These are phyloP conservation scores for Globisporangium lucens DNA, from an alignment of 352 stramenopile genomes.

Conservation along the genomic window DNA sequence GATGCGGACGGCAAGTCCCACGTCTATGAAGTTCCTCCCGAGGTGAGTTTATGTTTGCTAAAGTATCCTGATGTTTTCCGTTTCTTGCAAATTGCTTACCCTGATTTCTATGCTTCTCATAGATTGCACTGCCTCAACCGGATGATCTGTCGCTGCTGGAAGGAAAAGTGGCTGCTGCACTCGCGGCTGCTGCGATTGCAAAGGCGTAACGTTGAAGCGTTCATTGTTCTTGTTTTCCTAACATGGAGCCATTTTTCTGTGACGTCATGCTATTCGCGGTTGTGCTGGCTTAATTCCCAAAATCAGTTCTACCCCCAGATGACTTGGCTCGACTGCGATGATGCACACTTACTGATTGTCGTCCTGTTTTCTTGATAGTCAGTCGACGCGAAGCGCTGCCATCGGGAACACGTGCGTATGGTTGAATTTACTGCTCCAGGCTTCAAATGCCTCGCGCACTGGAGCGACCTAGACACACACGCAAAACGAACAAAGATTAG, in stretches of 20 bases:
- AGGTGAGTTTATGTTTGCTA: conserved; percentile 41
- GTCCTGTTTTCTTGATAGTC: neutral
- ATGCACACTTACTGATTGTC: neutral
- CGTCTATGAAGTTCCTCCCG: conserved; percentile 77
- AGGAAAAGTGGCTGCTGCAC: conserved; percentile 52
- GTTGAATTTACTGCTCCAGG: conserved; percentile 53
- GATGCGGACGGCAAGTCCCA: conserved; percentile 70
- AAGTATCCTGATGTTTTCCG: neutral
- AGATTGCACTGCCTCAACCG: conserved; percentile 63
- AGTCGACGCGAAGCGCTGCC: neutral
- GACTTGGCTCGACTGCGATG: neutral
- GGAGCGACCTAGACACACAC: conserved; percentile 24
- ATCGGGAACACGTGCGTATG: conserved; percentile 39
- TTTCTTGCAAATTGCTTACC: neutral
- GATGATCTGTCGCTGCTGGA: conserved; percentile 66
- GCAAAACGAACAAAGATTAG: conserved; percentile 4
- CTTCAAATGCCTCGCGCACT: conserved; percentile 55
- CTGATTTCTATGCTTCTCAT: conserved; percentile 11
- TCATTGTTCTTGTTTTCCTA: neutral
- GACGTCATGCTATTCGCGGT: neutral
- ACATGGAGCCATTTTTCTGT: neutral
- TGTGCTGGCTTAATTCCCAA: neutral
- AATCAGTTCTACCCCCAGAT: conserved; percentile 1
- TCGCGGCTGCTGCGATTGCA: conserved; percentile 38
- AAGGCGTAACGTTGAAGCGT: conserved; percentile 30